phyloP scores from a whole-genome alignment of 1,139 yeast genomes.

The Geotrichum europaeum region DNA sequence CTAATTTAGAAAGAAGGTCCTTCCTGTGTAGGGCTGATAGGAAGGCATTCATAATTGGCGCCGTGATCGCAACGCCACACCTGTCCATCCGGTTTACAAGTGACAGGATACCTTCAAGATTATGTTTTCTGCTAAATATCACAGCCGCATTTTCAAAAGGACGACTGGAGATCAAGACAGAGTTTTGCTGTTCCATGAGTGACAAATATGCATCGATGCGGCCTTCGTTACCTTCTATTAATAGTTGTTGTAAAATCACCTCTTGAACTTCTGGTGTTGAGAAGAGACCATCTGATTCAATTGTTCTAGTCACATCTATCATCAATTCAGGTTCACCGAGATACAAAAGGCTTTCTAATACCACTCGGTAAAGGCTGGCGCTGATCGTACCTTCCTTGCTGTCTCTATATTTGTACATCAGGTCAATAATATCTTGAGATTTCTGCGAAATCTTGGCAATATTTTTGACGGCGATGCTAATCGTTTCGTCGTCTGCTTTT shows the following conservation, averaged over 20 bases:
- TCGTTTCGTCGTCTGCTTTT: constrained; percentile 7
- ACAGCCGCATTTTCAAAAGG: constrained; percentile 16
- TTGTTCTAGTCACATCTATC: constrained; percentile 12
- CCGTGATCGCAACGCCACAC: constrained; percentile 5
- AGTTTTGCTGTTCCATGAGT: constrained; percentile 11
- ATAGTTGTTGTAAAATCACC: constrained; percentile 13
- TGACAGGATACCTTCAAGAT: constrained; percentile 6
- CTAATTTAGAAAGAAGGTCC: constrained; percentile 4
- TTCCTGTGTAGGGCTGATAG: constrained; percentile 5
- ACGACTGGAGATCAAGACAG: constrained; percentile 1
- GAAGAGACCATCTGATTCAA: constrained; percentile 7
- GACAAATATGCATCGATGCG: constrained; percentile 16
- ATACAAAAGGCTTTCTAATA: constrained; percentile 10
- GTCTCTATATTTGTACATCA: constrained; percentile 8
- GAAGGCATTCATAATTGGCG: constrained; percentile 12
- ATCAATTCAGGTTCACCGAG: constrained; percentile 4
- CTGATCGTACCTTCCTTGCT: not conserved
- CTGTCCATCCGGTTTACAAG: constrained; percentile 9
- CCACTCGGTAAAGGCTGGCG: constrained; percentile 6
- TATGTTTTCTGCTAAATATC: constrained; percentile 4
- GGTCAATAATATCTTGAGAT: constrained; percentile 6
- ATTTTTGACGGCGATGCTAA: constrained; percentile 6
- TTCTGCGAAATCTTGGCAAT: constrained; percentile 4
- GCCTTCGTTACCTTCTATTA: constrained; percentile 12
- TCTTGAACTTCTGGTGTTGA: constrained; percentile 6